phyloP scores from a whole-genome alignment of 2,329 filamentous ascomycete species.

The Phoma sp. region DNA sequence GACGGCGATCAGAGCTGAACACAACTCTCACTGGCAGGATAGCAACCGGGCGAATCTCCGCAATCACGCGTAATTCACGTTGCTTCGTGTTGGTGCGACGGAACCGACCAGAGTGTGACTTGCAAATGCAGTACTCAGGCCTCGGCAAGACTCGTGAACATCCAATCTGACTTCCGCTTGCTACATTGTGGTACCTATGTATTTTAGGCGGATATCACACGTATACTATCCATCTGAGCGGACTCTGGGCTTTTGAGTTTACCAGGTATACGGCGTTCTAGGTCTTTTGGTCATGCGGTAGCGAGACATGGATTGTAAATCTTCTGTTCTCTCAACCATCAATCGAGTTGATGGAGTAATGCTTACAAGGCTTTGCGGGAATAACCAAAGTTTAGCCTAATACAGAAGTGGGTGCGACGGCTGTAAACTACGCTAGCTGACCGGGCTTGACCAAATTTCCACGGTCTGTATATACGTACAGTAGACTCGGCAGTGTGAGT shows the following conservation, averaged over 20 bases:
- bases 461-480: background rate
- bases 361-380: background rate
- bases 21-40: background rate
- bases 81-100: background rate
- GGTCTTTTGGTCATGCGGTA: background rate
- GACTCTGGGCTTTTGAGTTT: background rate
- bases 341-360: background rate
- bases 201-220: too few species aligned
- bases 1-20: conserved; percentile 2
- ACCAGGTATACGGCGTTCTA: background rate
- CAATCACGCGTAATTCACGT: too few species aligned
- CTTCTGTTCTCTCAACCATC: background rate
- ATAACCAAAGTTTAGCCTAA: conserved; percentile 2
- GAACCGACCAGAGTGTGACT: background rate
- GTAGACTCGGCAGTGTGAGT: background rate
- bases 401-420: conserved; percentile 12
- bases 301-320: background rate
- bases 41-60: background rate
- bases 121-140: background rate
- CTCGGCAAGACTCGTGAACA: conserved; percentile 1
- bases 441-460: background rate
- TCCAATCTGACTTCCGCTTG: background rate
- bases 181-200: too few species aligned
- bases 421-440: background rate
- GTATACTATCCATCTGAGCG: too few species aligned